Evolutionary conservation across 441 rosid species (phyloP).

Genomic region (Viola pubescens): DNA sequence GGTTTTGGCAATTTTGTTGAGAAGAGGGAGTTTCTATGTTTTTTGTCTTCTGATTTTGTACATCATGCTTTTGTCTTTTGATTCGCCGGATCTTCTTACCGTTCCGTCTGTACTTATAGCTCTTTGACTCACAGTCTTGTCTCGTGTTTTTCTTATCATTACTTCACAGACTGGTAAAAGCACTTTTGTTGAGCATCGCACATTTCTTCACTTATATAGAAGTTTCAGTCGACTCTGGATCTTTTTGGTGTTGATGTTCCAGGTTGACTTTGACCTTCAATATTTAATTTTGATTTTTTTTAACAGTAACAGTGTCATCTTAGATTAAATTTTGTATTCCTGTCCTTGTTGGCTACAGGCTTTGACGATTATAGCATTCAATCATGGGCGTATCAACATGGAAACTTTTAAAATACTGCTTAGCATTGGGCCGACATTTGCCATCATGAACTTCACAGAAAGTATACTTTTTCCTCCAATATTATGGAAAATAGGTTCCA

Average conservation of each 20-base stretch:
- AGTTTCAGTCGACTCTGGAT: conserved; percentile 99
- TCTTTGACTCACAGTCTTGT: neutral
- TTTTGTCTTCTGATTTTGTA: neutral
- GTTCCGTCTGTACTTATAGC: too few relatives aligned
- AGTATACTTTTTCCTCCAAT: conserved; percentile 32
- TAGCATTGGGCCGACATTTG: conserved; percentile 86
- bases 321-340: conserved; percentile 5
- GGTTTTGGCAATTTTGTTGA: neutral
- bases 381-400: conserved; percentile 46
- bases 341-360: conserved; percentile 39
- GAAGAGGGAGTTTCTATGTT: neutral
- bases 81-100: neutral
- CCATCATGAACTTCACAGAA: conserved; percentile 85
- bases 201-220: conserved; percentile 93
- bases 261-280: conserved; percentile 40
- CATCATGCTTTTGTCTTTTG: neutral
- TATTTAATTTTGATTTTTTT: conserved; percentile 6
- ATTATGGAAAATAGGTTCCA: conserved; percentile 10
- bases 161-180: conserved; percentile 87
- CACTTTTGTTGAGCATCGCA: conserved; percentile 96
- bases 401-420: conserved; percentile 76
- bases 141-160: conserved; percentile 6
- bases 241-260: conserved; percentile 93
- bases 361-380: conserved; percentile 89
- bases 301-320: conserved; percentile 14